Conservation (phyloP, 2,329 filamentous ascomycete species). For the Camillea tinctor region DNA sequence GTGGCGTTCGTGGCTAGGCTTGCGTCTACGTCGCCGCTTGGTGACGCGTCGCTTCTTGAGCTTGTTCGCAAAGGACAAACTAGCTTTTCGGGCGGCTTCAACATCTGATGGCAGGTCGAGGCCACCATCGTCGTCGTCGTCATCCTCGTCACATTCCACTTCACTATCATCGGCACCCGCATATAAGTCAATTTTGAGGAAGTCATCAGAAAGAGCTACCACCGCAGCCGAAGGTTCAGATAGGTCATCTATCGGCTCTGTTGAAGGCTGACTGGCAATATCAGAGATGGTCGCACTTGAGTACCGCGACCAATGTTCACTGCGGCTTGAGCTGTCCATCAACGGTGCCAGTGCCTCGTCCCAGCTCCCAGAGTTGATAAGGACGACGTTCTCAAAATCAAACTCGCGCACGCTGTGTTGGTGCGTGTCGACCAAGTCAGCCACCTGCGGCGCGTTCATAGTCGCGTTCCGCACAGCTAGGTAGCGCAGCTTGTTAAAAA, state of each 20-base stretch:
- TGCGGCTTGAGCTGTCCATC: slow-evolving; percentile 46
- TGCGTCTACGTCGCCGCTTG: slow-evolving; percentile 35
- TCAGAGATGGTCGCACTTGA: slow-evolving; percentile 36
- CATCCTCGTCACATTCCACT: slow-evolving; percentile 29
- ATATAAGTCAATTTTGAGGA: slow-evolving; percentile 39
- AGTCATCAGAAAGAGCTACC: slow-evolving; percentile 50
- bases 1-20: slow-evolving; percentile 25
- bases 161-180: slow-evolving; percentile 31
- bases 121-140: slow-evolving; percentile 30
- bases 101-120: slow-evolving; percentile 33
- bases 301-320: slow-evolving; percentile 42
- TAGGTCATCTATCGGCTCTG: slow-evolving; percentile 34
- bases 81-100: slow-evolving; percentile 34
- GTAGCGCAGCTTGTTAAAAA: slow-evolving; percentile 65
- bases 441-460: slow-evolving; percentile 70
- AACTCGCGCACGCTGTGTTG: slow-evolving; percentile 70
- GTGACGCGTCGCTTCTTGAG: slow-evolving; percentile 36
- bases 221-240: slow-evolving; percentile 53
- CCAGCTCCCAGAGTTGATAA: slow-evolving; percentile 71
- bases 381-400: slow-evolving; percentile 73
- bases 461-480: slow-evolving; percentile 71
- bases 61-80: slow-evolving; percentile 31
- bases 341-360: slow-evolving; percentile 78
- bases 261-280: slow-evolving; percentile 24
- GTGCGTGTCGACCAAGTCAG: slow-evolving; percentile 66